phyloP scores from a whole-genome alignment of 208 protist species.

The Leishmania turanica region DNA sequence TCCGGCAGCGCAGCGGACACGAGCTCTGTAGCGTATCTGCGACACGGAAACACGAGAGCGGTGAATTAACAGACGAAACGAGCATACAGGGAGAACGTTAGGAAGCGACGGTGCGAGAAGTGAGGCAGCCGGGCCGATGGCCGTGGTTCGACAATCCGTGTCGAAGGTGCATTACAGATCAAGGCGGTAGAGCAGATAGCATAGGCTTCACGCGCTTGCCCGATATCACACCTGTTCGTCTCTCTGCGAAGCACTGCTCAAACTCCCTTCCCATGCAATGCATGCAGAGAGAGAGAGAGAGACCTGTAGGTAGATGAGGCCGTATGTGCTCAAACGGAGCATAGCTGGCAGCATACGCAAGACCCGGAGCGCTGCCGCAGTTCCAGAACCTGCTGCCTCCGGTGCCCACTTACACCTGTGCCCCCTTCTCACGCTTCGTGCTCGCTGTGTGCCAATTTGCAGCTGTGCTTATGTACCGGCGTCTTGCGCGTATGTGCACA shows the following conservation, averaged over 20 bases:
- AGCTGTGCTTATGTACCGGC: background rate
- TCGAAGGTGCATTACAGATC: background rate
- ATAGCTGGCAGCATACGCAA: background rate
- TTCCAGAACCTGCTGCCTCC: background rate
- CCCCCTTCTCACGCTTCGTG: background rate
- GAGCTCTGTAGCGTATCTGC: background rate
- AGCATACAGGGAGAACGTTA: background rate
- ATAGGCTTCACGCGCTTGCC: background rate
- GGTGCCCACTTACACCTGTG: background rate
- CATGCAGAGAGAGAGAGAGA: background rate
- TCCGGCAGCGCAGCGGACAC: background rate
- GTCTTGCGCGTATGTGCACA: background rate
- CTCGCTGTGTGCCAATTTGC: no score
- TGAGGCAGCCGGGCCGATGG: background rate
- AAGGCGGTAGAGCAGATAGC: background rate
- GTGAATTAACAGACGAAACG: background rate
- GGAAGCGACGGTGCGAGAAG: background rate
- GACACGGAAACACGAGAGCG: background rate
- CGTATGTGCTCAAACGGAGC: background rate
- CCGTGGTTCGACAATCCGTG: background rate
- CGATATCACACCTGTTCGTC: background rate
- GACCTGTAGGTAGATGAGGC: no score
- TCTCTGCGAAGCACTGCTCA: background rate
- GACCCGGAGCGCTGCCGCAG: no score
- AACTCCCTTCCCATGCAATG: background rate